Base-by-base conservation (phyloP, 352 stramenopile genomes). In the Phytophthora tubulina region DNA sequence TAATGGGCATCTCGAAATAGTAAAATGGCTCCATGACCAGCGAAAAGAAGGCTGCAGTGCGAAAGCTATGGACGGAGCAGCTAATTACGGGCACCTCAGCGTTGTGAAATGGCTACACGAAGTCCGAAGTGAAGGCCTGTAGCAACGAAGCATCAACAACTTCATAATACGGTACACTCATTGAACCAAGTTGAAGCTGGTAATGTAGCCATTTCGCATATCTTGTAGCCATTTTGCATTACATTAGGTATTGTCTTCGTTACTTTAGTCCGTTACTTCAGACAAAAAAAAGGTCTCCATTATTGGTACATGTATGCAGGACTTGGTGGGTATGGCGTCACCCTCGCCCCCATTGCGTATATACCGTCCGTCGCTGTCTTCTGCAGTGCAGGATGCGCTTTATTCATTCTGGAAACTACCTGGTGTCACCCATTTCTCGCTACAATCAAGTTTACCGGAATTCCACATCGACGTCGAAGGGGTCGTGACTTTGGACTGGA, bases 331-430 rank as follows among this genome's bases (percentile, higher is more conserved):
- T 27, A 63, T 65, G 45, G 13, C 36, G 32, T 4, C 17, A 9
- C 14, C 30, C 36, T 57, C 46, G 36, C 7, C 63, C 17, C 32
- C 10, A 10, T 32, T 45, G 60, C 35, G 36, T 11, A 60, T 53
- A 21, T 76, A 73, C 53, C 63, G 70, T 48, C 77, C 81, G 36
- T 88, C 85, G n/a, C 67, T 92, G 3, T 88, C 85, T 27, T 62
- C 46, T 51, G 32, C 49, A 4, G 85, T 92, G 1, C 44, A 82
- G 5, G 72, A 90, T 35, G 64, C 70, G 31, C 61, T 92, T 31
- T 82, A 84, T 62, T 80, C 79, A 1, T 91, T 72, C 68, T 92
- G 82, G 81, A 77, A 76, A 45, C 66, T 90, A 4, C 58, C 81
- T 8, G 11, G 6, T 3, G 31, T 32, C 13, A 35, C 48, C 36